phyloP scores from a whole-genome alignment of 495 filamentous ascomycete species.

The Aspergillus coremiiformis region DNA sequence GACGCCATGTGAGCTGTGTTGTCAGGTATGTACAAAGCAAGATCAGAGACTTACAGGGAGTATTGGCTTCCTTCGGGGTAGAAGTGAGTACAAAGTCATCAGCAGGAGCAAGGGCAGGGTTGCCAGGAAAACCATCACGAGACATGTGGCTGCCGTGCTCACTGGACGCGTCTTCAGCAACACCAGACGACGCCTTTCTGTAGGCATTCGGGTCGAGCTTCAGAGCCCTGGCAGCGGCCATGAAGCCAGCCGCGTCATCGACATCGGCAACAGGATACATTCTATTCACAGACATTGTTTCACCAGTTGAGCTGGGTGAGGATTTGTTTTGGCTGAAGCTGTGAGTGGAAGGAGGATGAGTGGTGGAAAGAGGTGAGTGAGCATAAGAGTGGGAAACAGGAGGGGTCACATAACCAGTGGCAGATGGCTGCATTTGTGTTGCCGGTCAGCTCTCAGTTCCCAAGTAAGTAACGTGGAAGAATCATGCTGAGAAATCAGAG shows the following conservation, averaged over 20 bases:
- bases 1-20: not conserved
- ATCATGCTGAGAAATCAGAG: not conserved
- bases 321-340: not conserved
- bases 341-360: not conserved
- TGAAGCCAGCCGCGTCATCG: constrained; percentile 22
- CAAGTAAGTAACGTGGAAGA: not conserved
- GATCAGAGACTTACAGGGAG: not conserved
- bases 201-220: constrained; percentile 4
- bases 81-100: not conserved
- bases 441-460: not conserved
- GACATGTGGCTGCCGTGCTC: not conserved
- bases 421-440: constrained; percentile 1
- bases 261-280: constrained; percentile 13
- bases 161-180: not conserved
- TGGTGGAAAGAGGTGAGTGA: not conserved
- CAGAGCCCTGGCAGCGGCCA: constrained; percentile 19
- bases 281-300: not conserved
- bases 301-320: not conserved
- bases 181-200: not conserved
- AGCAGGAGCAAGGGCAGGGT: not conserved
- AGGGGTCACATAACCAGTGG: not conserved
- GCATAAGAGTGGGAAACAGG: not conserved
- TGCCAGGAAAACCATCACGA: not conserved
- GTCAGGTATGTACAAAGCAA: not conserved
- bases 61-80: not conserved